Evolutionary conservation across 1,284 basidiomycete species (phyloP).

Genomic region (Grifola frondosa): DNA sequence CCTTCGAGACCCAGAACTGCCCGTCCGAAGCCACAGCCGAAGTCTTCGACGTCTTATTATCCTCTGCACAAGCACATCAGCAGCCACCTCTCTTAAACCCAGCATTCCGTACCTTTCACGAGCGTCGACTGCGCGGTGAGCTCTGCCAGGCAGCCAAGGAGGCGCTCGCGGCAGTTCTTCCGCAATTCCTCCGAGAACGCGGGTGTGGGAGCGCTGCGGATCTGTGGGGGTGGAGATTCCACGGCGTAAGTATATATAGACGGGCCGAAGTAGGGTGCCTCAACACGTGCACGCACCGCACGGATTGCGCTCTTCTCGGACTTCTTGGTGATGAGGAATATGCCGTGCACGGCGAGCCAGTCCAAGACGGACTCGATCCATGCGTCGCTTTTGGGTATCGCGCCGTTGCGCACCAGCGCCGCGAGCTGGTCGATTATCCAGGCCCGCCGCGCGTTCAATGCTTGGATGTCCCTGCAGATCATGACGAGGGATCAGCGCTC

Average conservation of each 20-base stretch:
- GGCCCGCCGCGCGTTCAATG: conserved; percentile 54
- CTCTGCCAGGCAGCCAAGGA: conserved; percentile 77
- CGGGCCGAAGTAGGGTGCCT: conserved; percentile 1
- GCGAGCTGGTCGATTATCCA: conserved; percentile 92
- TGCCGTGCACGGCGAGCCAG: conserved; percentile 82
- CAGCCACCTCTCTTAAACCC: background rate
- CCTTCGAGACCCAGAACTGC: conserved; percentile 78
- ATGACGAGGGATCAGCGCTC: conserved; percentile 11
- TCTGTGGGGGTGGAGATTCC: conserved; percentile 36
- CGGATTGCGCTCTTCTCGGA: conserved; percentile 63
- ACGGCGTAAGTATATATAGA: conserved; percentile 13
- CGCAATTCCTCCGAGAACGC: conserved; percentile 73
- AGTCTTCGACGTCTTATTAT: conserved; percentile 52
- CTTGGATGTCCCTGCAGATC: conserved; percentile 42
- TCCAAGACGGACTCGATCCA: conserved; percentile 78
- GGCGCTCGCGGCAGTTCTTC: conserved; percentile 62
- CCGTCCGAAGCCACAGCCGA: conserved; percentile 69
- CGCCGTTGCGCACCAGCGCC: conserved; percentile 75
- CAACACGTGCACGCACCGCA: conserved; percentile 44
- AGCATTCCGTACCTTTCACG: conserved; percentile 37
- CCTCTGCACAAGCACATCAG: conserved; percentile 26
- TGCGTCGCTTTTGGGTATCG: conserved; percentile 79
- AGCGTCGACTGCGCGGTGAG: conserved; percentile 59
- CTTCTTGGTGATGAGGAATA: conserved; percentile 77
- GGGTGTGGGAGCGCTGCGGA: conserved; percentile 64